A percentile compares a stretch with the other conserved stretches of the same genome.
phyloP scores from a whole-genome alignment of 2,329 filamentous ascomycete species.

The Beauveria medogensis region DNA sequence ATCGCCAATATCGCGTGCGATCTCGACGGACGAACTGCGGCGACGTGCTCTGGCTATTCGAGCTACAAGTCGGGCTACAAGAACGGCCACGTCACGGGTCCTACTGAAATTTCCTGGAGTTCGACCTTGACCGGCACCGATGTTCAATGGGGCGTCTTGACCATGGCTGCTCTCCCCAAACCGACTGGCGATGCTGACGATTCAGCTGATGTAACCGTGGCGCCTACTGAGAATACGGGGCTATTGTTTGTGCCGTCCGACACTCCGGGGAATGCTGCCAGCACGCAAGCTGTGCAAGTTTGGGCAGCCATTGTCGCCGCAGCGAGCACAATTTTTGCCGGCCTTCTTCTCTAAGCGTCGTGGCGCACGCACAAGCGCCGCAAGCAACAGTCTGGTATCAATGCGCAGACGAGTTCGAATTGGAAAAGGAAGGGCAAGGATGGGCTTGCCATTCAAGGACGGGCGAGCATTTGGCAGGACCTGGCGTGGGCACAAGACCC shows the following conservation, averaged over 20 bases:
- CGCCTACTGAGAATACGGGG: slow-evolving; percentile 4
- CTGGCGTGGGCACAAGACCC: not conserved
- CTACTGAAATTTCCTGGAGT: slow-evolving; percentile 37
- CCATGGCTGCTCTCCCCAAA: slow-evolving; percentile 30
- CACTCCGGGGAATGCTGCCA: not conserved
- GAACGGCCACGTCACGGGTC: slow-evolving; percentile 31
- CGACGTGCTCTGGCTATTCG: slow-evolving; percentile 41
- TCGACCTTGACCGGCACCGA: slow-evolving; percentile 33
- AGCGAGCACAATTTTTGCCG: slow-evolving; percentile 3
- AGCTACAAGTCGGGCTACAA: slow-evolving; percentile 32
- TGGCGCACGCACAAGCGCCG: not conserved
- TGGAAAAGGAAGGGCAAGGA: not conserved
- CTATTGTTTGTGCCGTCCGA: slow-evolving; percentile 4
- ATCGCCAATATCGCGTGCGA: slow-evolving; percentile 37
- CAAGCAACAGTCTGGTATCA: not conserved
- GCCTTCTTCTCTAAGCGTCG: not conserved
- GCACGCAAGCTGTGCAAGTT: not conserved
- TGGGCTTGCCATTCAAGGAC: not conserved
- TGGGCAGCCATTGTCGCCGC: slow-evolving; percentile 7
- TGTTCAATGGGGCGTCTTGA: slow-evolving; percentile 38
- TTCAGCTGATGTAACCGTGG: not conserved
- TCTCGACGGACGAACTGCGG: slow-evolving; percentile 33
- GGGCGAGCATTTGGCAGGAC: not conserved
- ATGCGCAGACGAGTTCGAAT: not conserved
- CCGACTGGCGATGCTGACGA: slow-evolving; percentile 22